Base-by-base conservation (phyloP, 2,329 filamentous ascomycete genomes). In the Colletotrichum spinosum region DNA sequence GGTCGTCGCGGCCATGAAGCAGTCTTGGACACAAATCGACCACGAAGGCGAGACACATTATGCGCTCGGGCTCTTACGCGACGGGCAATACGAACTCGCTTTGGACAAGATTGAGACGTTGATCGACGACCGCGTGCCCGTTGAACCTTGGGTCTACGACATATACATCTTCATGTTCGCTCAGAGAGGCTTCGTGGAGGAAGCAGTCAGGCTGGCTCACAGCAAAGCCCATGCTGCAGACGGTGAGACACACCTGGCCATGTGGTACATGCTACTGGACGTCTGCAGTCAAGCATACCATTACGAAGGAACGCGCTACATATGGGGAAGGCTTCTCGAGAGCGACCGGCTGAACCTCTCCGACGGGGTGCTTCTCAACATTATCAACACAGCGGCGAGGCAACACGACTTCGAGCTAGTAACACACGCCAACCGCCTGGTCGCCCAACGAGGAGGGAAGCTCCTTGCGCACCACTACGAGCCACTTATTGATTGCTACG, bases 81-180 rank as follows among this genome's bases (percentile, higher is more conserved):
- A 97, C 71, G 87, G 89, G 1, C 91, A 97, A 71, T 90, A 93
- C 68, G 96, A 98, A 78, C 80, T 94, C 68, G 94, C 93, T 2
- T 80, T 97, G 63, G 83, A 86, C 55, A 87, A 87, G 69, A 77
- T 97, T 46, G 89, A 92, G 42, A 79, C 85, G 25, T 87, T 97
- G 84, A 80, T 87, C 46, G 78, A 82, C 55, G 82, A 86, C 53
- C 80, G 83, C 3, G 80, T 86, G 1, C 72, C 71, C 2, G 78
- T 94, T 4, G 84, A 90, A 37, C 73, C 81, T 1, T 97, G 94
- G 94, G 82, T 97, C 8, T 90, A 90, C 72, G 91, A 94, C 71
- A 85, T 95, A 65, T 89, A 94, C 57, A 84, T 94, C 60, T 92
- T 92, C 73, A 86, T 87, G 17, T 85, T 97, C 46, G 88, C 88